These are phyloP conservation scores for Pythium guiyangense DNA, from an alignment of 352 stramenopile genomes.

Conservation along the genomic window DNA sequence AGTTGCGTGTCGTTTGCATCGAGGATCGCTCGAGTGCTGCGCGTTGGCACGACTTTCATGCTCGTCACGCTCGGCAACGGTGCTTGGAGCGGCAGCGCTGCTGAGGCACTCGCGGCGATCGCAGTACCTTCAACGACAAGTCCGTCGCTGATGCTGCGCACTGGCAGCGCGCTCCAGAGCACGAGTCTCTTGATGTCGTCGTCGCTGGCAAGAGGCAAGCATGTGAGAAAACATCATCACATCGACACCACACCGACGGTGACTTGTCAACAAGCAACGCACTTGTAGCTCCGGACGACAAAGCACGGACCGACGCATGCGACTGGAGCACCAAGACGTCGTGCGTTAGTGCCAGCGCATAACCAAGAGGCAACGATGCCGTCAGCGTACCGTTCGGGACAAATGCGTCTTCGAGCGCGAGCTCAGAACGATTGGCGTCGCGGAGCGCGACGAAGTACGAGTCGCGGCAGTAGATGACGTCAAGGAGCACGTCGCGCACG, in stretches of 20 bases:
- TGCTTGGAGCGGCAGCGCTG: not conserved
- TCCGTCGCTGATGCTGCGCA: not conserved
- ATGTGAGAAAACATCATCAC: no score
- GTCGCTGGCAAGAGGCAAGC: slow-evolving; percentile 26
- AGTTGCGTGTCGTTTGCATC: slow-evolving; percentile 58
- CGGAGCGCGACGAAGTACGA: slow-evolving; percentile 61
- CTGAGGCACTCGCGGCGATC: no score
- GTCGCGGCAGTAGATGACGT: slow-evolving; percentile 53
- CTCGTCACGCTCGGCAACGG: not conserved
- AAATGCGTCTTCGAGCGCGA: slow-evolving; percentile 60
- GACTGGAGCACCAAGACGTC: no score
- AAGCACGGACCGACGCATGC: slow-evolving; percentile 47
- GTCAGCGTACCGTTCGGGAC: slow-evolving; percentile 51
- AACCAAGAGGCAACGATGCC: not conserved
- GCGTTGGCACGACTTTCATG: slow-evolving; percentile 7
- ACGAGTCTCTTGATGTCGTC: slow-evolving; percentile 57
- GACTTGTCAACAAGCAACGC: no score
- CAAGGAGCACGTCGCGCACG: slow-evolving; percentile 53
- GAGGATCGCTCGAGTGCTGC: slow-evolving; percentile 20
- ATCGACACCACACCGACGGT: no score
- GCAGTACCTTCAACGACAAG: slow-evolving; percentile 8
- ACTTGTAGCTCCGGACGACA: slow-evolving; percentile 49
- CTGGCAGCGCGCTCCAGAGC: slow-evolving; percentile 52
- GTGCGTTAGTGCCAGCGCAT: not conserved
- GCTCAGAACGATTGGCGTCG: slow-evolving; percentile 38